phyloP scores from a whole-genome alignment of 805 yeast genomes.

The Candida nitratophila region DNA sequence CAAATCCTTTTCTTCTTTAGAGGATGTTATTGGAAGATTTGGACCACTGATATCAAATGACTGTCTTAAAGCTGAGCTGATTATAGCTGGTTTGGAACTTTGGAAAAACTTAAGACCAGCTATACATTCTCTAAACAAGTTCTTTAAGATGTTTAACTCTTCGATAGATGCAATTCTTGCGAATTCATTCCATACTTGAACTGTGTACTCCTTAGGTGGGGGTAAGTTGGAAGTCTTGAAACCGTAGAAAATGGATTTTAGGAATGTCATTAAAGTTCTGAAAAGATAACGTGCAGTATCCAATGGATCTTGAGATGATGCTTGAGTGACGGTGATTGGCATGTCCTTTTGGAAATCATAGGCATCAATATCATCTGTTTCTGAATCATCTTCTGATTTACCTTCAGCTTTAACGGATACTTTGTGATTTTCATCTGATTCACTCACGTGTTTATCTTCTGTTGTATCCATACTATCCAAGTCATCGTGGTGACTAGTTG shows the following conservation, averaged over 20 bases:
- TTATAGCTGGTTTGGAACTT: constrained; percentile 40
- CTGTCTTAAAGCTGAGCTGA: constrained; percentile 25
- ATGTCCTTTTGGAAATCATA: constrained; percentile 39
- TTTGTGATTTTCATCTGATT: constrained; percentile 3
- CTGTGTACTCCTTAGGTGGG: constrained; percentile 46
- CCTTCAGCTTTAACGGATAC: constrained; percentile 1
- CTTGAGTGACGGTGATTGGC: constrained; percentile 57
- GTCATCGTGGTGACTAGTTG: constrained; percentile 10
- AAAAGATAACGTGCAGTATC: constrained; percentile 86
- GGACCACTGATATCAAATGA: constrained; percentile 70
- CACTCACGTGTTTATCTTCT: constrained; percentile 12
- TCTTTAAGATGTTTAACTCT: constrained; percentile 71
- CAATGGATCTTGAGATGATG: constrained; percentile 53
- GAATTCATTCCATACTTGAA: constrained; percentile 71
- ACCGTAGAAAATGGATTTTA: constrained; percentile 85
- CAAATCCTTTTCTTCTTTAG: constrained; percentile 89
- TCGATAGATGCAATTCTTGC: constrained; percentile 81
- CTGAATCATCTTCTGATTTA: constrained; percentile 12
- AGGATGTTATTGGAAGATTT: constrained; percentile 74
- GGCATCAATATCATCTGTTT: constrained; percentile 3
- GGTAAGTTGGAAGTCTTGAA: constrained; percentile 86
- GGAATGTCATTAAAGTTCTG: constrained; percentile 81
- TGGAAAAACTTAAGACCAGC: constrained; percentile 72
- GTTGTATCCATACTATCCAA: not conserved
- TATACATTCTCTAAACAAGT: constrained; percentile 78